phyloP scores from a whole-genome alignment of 129 eudicot genomes.

The Silybum marianum region DNA sequence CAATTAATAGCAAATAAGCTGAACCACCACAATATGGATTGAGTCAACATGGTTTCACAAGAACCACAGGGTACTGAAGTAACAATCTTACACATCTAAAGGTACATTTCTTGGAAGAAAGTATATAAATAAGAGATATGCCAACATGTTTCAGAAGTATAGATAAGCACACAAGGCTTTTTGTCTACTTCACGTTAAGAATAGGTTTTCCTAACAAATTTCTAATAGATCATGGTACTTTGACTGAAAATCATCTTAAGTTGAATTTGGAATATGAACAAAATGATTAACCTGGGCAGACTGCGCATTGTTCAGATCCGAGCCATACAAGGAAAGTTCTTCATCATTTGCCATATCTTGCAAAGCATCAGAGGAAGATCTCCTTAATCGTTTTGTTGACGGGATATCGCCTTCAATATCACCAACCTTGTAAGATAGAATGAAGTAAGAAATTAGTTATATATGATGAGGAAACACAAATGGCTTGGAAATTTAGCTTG shows the following conservation, averaged over 20 bases:
- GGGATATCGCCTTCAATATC: constrained; percentile 89
- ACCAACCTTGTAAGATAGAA: constrained; percentile 53
- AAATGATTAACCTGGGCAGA: constrained; percentile 70
- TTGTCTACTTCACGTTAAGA: background rate
- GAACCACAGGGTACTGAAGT: background rate
- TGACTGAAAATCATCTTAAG: background rate
- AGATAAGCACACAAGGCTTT: background rate
- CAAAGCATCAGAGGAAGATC: constrained; percentile 90
- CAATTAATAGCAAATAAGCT: too few species aligned
- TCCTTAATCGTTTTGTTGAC: constrained; percentile 66
- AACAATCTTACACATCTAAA: background rate
- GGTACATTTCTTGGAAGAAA: background rate
- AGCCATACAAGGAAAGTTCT: constrained; percentile 87
- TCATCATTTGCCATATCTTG: constrained; percentile 86
- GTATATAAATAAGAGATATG: background rate
- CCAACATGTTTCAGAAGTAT: background rate
- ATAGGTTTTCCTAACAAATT: background rate
- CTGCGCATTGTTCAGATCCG: constrained; percentile 76
- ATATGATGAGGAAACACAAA: constrained; percentile 7
- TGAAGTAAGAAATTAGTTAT: background rate
- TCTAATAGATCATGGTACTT: background rate
- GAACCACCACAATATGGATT: too few species aligned
- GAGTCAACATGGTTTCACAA: too few species aligned
- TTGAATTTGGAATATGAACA: background rate
- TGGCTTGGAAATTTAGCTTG: background rate